These are phyloP conservation scores for Pinus taeda DNA, from an alignment of 75 land plant genomes.

Conservation along the genomic window DNA sequence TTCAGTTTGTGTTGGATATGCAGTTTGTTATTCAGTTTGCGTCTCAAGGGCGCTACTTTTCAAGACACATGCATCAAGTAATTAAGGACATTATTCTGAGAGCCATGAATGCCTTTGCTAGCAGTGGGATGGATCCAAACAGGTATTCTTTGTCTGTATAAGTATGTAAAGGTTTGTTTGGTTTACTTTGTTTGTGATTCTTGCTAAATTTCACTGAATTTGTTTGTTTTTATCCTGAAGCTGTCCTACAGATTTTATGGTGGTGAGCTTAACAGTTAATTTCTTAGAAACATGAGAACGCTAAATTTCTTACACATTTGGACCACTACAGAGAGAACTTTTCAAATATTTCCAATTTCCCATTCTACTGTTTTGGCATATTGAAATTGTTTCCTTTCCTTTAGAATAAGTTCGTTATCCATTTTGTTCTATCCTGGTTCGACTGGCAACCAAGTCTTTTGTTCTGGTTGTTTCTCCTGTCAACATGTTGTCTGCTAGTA, in stretches of 20 bases:
- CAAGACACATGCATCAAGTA: constrained; percentile 84
- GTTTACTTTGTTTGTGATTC: not conserved
- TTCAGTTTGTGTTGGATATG: constrained; percentile 94
- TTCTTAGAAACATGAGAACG: not conserved
- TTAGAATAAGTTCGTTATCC: no score
- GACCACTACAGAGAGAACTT: not conserved
- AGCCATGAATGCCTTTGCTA: constrained; percentile 80
- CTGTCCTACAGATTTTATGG: no score
- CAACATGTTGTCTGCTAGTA: no score
- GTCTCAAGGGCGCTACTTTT: constrained; percentile 78
- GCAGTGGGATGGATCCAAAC: constrained; percentile 84
- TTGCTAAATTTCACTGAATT: not conserved
- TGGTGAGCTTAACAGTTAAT: not conserved
- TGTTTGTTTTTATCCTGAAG: not conserved
- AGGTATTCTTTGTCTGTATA: constrained; percentile 35
- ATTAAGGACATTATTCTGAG: constrained; percentile 68
- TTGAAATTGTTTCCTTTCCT: no score
- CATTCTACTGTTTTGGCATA: no score
- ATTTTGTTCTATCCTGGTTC: no score
- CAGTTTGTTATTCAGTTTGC: constrained; percentile 84
- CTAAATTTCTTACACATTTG: not conserved
- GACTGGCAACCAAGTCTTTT: no score
- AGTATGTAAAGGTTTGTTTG: not conserved
- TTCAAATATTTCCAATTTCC: not conserved
- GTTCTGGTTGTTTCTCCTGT: no score